Base-by-base conservation (phyloP, 139 green algal species). In the Tetraselmis striata region DNA sequence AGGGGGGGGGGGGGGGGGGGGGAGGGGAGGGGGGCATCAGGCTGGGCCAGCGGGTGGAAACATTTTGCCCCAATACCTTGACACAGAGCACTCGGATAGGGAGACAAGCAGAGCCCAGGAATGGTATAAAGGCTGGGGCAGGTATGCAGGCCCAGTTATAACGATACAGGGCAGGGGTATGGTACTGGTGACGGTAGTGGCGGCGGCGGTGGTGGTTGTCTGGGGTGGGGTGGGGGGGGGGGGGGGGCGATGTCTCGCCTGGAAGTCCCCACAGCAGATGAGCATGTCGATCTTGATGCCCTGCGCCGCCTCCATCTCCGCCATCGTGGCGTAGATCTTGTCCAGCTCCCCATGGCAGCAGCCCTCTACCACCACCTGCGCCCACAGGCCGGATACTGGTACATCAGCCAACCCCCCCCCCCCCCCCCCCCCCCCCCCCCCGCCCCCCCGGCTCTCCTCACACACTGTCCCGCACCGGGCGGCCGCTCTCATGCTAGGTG, bases 201-300 rank as follows among this genome's bases (percentile, higher is more conserved):
- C n/a, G n/a, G n/a, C n/a, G n/a, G n/a, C n/a, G n/a, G n/a, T n/a
- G n/a, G n/a, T n/a, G n/a, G n/a, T n/a, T n/a, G n/a, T n/a, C n/a
- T n/a, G n/a, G n/a, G 76, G 5, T 24, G 76, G 28, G 5, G 22
- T 28, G 27, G 5, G n/a, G 28, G 28, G 30, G 29, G 29, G 31
- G 30, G 29, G 2, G n/a, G n/a, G n/a, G n/a, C n/a, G n/a, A n/a
- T n/a, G n/a, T n/a, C n/a, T n/a, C 28, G 92, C 93, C 91, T 97
- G 94, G 80, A 99, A 99, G 87, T 99, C 97, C 1, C 97, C 97
- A 81, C 97, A 99, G 88, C 93, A 98, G 59, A 99, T 95, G 31
- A 99, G 90, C 28, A 99, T 87, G 87, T 99, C 96, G 2, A 97
- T 93, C 28, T 94, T 93, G 28, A 84, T 89, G 1, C 86, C 84